Evolutionary conservation across 345 rosid species (phyloP), one percentile per base, ranked within the genome.

Genomic region (Draba incana): DNA sequence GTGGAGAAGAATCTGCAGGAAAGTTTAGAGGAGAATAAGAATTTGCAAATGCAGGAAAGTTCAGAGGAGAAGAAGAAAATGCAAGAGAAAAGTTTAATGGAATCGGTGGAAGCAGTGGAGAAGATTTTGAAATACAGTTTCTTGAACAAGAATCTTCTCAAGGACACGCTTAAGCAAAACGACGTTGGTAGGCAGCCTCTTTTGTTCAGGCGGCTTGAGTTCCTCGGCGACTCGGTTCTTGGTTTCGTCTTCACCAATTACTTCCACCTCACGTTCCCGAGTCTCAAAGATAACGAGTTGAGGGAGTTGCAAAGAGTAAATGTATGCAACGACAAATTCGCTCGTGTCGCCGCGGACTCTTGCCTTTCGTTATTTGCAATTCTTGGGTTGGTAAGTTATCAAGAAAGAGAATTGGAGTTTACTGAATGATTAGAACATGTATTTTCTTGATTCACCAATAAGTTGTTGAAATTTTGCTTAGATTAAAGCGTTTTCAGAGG

Each of bases 261-360:
- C 70, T 20, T 80, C 6, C 82, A 62, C 80, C 37, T 78, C 7
- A 61, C 81, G 9, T 71, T 82, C 76, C 92, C 88, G 2, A 7
- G 31, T 0, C 80, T 84, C 25, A 75, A 83, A 8, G 83, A 62
- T 1, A 81, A 85, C 0, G 72, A 69, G 46, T 20, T 20, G 20
- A 20, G 20, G 20, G 20, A 20, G 20, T 44, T 89, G 13, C 83
- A 89, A 13, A 59, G 77, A 2, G 84, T 81, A 10, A 87, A 81
- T 50, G 48, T 75, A 46, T 81, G 86, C 45, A 89, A 84, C 10
- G 96, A 87, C 73, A 89, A 85, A 33, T 84, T 87, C 37, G 93
- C 91, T 9, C 88, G 88, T 9, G 87, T 81, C 10, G 89, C 89
- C 86, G 72, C 38, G 62, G 77, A 1, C 73, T 90, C 13, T 75